A percentile compares a stretch with the other conserved stretches of the same genome.
Conservation (phyloP, 495 filamentous ascomycete species). For the Daldinia vernicosa region DNA sequence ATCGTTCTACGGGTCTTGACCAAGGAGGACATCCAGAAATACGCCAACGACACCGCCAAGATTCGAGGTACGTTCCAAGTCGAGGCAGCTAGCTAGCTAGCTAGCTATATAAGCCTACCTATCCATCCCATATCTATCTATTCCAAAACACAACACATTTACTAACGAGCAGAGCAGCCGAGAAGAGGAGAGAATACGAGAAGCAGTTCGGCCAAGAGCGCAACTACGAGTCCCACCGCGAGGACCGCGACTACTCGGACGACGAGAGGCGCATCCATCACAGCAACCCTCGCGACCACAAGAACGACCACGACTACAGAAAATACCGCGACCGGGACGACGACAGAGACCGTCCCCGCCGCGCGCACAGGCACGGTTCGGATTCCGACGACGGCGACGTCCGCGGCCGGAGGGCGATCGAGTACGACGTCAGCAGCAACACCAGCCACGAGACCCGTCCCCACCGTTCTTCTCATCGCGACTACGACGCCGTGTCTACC, state of each 20-base stretch:
- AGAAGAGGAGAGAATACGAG: slow-evolving; percentile 51
- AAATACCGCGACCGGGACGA: slow-evolving; percentile 35
- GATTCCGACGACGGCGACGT: slow-evolving; percentile 44
- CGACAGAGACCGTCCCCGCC: slow-evolving; percentile 30
- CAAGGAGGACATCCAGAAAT: slow-evolving; percentile 83
- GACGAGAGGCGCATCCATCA: slow-evolving; percentile 44
- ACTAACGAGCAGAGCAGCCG: slow-evolving; percentile 44
- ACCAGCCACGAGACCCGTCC: slow-evolving; percentile 4
- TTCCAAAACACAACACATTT: too few relatives aligned
- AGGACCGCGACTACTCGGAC: slow-evolving; percentile 44
- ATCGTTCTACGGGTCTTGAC: slow-evolving; percentile 83
- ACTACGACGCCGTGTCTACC: slow-evolving; percentile 35
- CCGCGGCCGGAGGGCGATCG: slow-evolving; percentile 32
- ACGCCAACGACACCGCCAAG: slow-evolving; percentile 76
- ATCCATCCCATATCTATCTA: slow-evolving; percentile 1
- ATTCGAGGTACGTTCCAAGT: slow-evolving; percentile 70
- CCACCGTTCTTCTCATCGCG: slow-evolving; percentile 28
- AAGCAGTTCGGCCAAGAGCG: slow-evolving; percentile 39
- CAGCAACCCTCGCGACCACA: slow-evolving; percentile 46
- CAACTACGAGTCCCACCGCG: slow-evolving; percentile 37
- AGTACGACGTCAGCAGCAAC: slow-evolving; percentile 25
- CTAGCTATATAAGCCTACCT: too few relatives aligned
- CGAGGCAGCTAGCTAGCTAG: too few relatives aligned
- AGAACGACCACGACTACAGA: slow-evolving; percentile 47
- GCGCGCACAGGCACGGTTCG: slow-evolving; percentile 32